A percentile compares a stretch with the other conserved stretches of the same genome.
These are phyloP conservation scores for Syzygium jambos DNA, from an alignment of 345 rosid genomes.

Conservation along the genomic window DNA sequence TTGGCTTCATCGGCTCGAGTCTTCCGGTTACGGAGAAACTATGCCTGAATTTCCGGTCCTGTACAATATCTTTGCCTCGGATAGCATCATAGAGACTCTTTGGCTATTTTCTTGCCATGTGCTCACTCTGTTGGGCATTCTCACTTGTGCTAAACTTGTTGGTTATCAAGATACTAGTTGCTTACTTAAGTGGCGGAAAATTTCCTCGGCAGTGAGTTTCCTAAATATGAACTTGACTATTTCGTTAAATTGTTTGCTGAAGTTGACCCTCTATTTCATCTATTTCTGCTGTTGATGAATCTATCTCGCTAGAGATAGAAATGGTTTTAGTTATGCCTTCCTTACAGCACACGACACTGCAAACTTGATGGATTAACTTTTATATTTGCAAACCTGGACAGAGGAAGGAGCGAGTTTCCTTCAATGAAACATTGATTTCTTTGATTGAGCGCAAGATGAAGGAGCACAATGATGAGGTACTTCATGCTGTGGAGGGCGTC, in stretches of 20 bases:
- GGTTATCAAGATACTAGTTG: background rate
- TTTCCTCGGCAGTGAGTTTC: background rate
- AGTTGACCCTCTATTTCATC: background rate
- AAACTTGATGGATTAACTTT: background rate
- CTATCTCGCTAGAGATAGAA: background rate
- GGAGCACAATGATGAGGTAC: slow-evolving; percentile 28
- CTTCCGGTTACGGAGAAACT: background rate
- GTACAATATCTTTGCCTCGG: background rate
- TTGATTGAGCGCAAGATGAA: slow-evolving; percentile 34
- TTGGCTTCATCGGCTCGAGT: background rate
- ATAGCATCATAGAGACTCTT: background rate
- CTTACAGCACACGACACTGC: background rate
- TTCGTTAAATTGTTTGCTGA: background rate
- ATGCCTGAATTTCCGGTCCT: background rate
- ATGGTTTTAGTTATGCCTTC: background rate
- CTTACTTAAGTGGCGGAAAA: background rate
- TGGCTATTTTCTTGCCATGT: background rate
- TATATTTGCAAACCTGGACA: slow-evolving; percentile 6
- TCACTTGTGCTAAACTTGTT: background rate
- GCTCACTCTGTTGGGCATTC: background rate
- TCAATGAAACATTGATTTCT: slow-evolving; percentile 18
- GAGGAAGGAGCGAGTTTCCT: slow-evolving; percentile 4
- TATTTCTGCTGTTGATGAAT: background rate
- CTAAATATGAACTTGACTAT: background rate
- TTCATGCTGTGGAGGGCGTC: slow-evolving; percentile 31